Conservation (phyloP, 352 stramenopile species). For the Phytophthora litchii region DNA sequence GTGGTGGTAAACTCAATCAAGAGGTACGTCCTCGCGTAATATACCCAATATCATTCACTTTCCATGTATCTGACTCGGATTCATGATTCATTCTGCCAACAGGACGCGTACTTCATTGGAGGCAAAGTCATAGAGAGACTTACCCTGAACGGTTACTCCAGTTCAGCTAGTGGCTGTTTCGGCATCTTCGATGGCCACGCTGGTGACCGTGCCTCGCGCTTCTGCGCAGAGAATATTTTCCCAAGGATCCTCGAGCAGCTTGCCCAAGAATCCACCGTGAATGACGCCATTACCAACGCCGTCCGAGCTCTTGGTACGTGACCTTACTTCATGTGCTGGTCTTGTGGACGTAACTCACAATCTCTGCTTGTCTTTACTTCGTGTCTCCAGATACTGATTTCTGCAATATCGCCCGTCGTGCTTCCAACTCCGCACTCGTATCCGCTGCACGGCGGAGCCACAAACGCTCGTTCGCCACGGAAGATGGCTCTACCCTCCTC, state of each 20-base stretch:
- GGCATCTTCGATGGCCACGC: constrained; percentile 87
- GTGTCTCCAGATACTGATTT: constrained; percentile 60
- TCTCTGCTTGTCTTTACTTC: constrained; percentile 3
- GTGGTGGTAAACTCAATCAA: constrained; percentile 75
- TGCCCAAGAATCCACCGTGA: constrained; percentile 35
- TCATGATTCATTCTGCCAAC: background rate
- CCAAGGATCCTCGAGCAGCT: constrained; percentile 61
- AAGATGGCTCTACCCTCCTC: constrained; percentile 82
- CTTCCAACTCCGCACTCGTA: constrained; percentile 38
- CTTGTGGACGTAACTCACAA: constrained; percentile 2
- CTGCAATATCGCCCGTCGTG: constrained; percentile 57
- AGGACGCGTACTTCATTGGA: constrained; percentile 88
- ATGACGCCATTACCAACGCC: constrained; percentile 61
- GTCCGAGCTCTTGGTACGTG: constrained; percentile 64
- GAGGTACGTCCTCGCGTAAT: constrained; percentile 47
- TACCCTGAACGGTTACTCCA: constrained; percentile 82
- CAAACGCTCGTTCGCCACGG: constrained; percentile 58
- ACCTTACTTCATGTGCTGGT: background rate
- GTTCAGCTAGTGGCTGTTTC: constrained; percentile 67
- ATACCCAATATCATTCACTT: constrained; percentile 2
- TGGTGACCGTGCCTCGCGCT: constrained; percentile 78
- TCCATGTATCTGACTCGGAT: background rate
- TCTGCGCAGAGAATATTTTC: constrained; percentile 80
- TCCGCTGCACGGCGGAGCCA: constrained; percentile 25
- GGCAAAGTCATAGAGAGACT: constrained; percentile 59